phyloP scores from a whole-genome alignment of 2,329 filamentous ascomycete species.

The Orbilia oligospora region DNA sequence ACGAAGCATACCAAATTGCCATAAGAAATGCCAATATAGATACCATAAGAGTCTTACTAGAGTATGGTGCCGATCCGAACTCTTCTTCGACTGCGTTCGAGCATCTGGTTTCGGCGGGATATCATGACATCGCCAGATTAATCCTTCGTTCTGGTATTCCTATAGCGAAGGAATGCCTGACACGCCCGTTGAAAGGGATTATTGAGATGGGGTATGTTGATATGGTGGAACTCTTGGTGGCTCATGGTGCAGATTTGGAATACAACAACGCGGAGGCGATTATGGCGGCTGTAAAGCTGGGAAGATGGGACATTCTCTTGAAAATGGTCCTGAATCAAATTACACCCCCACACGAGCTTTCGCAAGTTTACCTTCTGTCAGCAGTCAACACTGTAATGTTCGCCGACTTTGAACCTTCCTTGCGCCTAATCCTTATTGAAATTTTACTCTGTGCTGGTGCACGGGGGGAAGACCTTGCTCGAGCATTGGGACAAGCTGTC shows the following conservation, averaged over 20 bases:
- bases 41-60: slow-evolving; percentile 42
- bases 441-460: slow-evolving; percentile 55
- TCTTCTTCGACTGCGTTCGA: slow-evolving; percentile 44
- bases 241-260: slow-evolving; percentile 47
- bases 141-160: slow-evolving; percentile 37
- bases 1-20: slow-evolving; percentile 54
- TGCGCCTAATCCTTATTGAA: slow-evolving; percentile 48
- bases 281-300: slow-evolving; percentile 19
- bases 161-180: slow-evolving; percentile 35
- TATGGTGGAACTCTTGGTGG: slow-evolving; percentile 46
- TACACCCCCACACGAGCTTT: slow-evolving; percentile 36
- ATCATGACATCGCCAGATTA: slow-evolving; percentile 42
- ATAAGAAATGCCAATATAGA: slow-evolving; percentile 40
- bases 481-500: slow-evolving; percentile 38
- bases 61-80: slow-evolving; percentile 54
- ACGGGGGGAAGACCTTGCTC: slow-evolving; percentile 35
- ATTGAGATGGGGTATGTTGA: slow-evolving; percentile 38
- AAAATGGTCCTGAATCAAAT: slow-evolving; percentile 48
- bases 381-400: slow-evolving; percentile 41
- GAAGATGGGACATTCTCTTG: slow-evolving; percentile 53
- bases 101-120: slow-evolving; percentile 28
- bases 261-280: slow-evolving; percentile 55
- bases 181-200: slow-evolving; percentile 27
- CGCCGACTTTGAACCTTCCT: slow-evolving; percentile 18
- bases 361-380: slow-evolving; percentile 38